Base-by-base conservation (phyloP, 2,329 filamentous ascomycete genomes). In the Didymella sp. region DNA sequence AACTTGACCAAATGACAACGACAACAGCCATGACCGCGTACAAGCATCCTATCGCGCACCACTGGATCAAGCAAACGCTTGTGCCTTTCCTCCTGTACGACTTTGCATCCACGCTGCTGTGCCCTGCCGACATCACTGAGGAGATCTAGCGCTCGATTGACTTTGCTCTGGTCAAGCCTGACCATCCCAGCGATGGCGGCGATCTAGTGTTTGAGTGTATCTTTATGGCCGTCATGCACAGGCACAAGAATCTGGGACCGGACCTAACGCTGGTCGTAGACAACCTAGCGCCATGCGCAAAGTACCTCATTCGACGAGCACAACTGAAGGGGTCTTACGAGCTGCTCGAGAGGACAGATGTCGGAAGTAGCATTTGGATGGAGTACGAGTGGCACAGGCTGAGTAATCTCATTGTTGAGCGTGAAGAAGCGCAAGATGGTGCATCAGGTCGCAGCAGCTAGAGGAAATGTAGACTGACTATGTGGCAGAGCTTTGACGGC, bases 131-230 rank as follows among this genome's bases (percentile, higher is more conserved):
- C 12, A 53, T 63, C 11, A 35, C 40, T 11, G 43, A 30, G 0
- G 25, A 51, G 22, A 22, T 63, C 3, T 19, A 52, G 7, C 35
- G 38, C 3, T 51, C 58, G 9, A 13, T 56, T 7, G 31, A 59
- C 4, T 49, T 56, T 12, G 58, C 50, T 31, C 37, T 49, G 2
- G 22, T 6, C n/a, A 58, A 60, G 19, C 37, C 48, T 7, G 28
- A 51, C 2, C 41, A 64, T 2, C 46, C 53, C 4, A 56, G 24
- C 6, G 58, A 63, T 21, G 51, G 54, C 41, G 51, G 56, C 30
- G 60, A 63, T 22, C 35, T 61, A 8, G 4, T 43, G 1, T 61
- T 64, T n/a, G 60, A 64, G 43, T 56, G 58, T n/a, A 41, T 63
- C n/a, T 61, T 51, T 27, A 53, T 57, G 41, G 55, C 62, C 3